Percentiles rank a stretch among this genome's conserved stretches.
Evolutionary conservation across 305 asterid species (phyloP).

Genomic region (Fraxinus angustifolia): DNA sequence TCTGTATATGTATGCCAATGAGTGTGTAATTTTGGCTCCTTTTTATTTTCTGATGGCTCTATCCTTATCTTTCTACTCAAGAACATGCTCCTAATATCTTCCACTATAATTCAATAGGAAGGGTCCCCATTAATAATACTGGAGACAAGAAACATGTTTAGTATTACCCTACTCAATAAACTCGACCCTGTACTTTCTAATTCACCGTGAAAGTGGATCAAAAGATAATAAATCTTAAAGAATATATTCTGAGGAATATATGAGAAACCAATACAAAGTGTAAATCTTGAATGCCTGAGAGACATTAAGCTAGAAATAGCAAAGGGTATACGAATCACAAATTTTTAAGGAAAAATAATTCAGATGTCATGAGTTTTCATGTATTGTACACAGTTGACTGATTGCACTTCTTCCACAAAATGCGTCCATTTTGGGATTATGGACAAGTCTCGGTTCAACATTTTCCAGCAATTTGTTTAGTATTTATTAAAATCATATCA

Average conservation of each 20-base stretch:
- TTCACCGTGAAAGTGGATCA: background rate
- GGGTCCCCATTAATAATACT: constrained; percentile 2
- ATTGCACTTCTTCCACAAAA: background rate
- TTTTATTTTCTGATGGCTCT: background rate
- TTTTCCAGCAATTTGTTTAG: constrained; percentile 12
- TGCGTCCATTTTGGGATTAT: constrained; percentile 7
- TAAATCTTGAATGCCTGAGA: background rate
- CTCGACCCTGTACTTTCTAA: background rate
- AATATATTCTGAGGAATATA: background rate
- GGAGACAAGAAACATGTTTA: background rate
- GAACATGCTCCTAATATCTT: constrained; percentile 24
- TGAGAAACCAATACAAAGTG: constrained; percentile 9
- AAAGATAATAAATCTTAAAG: background rate
- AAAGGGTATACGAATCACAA: background rate
- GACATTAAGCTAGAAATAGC: constrained; percentile 12
- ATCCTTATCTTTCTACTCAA: constrained; percentile 2
- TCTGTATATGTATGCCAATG: background rate
- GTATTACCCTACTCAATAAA: background rate
- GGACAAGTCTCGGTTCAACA: background rate
- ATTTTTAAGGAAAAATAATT: background rate
- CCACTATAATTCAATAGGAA: background rate
- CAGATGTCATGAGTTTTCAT: constrained; percentile 14
- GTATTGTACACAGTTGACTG: constrained; percentile 4
- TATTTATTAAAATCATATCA: background rate
- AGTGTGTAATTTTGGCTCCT: background rate